Evolutionary conservation across 306 rosid genomes (phyloP).

Genomic region (Betula pendula): DNA sequence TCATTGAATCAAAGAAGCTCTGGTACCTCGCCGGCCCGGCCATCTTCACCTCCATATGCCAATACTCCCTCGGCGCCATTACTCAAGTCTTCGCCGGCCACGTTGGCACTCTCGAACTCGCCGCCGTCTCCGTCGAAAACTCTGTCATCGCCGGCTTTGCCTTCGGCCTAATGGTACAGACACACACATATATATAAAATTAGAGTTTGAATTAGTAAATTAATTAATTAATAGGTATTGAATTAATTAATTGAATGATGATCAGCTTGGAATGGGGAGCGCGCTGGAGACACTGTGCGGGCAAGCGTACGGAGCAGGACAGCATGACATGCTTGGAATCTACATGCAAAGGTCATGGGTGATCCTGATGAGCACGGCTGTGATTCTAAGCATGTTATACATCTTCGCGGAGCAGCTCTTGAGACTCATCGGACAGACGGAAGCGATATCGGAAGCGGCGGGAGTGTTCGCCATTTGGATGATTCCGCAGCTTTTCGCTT

Average conservation of each 20-base stretch:
- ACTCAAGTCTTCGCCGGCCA: constrained; percentile 87
- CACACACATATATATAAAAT: too few relatives aligned
- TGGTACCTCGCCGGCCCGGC: constrained; percentile 96
- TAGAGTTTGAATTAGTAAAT: too few relatives aligned
- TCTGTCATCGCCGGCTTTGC: constrained; percentile 93
- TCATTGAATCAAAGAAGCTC: constrained; percentile 59
- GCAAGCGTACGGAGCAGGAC: constrained; percentile 84
- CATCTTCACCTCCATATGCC: constrained; percentile 75
- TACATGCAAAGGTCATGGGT: constrained; percentile 95
- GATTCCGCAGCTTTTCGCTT: constrained; percentile 91
- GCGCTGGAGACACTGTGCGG: constrained; percentile 92
- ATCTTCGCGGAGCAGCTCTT: constrained; percentile 56
- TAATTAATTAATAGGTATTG: too few relatives aligned
- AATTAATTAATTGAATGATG: too few relatives aligned
- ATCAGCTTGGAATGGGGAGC: constrained; percentile 90
- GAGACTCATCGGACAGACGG: constrained; percentile 61
- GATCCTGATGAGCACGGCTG: constrained; percentile 50
- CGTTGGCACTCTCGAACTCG: constrained; percentile 67
- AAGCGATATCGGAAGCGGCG: constrained; percentile 63
- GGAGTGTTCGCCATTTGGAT: constrained; percentile 72
- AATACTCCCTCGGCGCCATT: constrained; percentile 86
- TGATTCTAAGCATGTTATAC: constrained; percentile 44
- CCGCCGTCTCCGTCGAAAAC: constrained; percentile 85
- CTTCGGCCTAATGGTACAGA: constrained; percentile 75
- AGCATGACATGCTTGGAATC: constrained; percentile 71